These are phyloP conservation scores for Macrocybe sp. DNA, from an alignment of 1,284 basidiomycete species.

Conservation along the genomic window DNA sequence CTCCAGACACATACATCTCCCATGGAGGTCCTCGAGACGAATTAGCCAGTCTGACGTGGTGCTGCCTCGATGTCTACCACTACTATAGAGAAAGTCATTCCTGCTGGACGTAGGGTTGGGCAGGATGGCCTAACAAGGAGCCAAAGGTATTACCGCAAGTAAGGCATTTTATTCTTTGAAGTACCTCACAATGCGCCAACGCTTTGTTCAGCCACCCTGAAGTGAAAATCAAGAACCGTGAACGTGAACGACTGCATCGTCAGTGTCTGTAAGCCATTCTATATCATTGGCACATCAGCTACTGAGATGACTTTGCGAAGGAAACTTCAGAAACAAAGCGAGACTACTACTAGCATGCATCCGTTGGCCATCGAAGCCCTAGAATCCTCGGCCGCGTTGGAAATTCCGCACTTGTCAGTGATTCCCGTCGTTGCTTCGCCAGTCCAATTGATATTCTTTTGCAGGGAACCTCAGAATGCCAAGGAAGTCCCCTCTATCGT, in stretches of 20 bases:
- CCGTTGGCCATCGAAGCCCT: too few relatives aligned
- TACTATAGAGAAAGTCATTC: too few relatives aligned
- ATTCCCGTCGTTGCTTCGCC: neutral
- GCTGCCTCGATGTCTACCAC: too few relatives aligned
- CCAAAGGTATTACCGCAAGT: conserved; percentile 2
- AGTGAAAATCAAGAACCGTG: neutral
- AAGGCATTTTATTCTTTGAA: neutral
- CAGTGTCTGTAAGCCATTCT: neutral
- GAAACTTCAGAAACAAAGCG: neutral
- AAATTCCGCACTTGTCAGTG: neutral
- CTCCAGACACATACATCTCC: too few relatives aligned
- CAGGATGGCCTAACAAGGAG: neutral
- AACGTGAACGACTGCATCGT: neutral
- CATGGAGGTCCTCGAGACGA: too few relatives aligned
- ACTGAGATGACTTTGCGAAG: neutral
- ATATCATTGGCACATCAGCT: neutral
- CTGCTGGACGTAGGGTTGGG: neutral
- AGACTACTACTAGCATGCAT: neutral
- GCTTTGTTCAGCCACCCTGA: neutral
- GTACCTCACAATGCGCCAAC: neutral
- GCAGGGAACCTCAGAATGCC: too few relatives aligned
- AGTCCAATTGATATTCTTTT: neutral
- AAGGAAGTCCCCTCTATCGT: neutral
- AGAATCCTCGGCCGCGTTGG: too few relatives aligned
- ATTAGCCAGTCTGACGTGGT: too few relatives aligned